phyloP scores from a whole-genome alignment of 2,329 filamentous ascomycete genomes.

The Colletotrichum eremochloae region DNA sequence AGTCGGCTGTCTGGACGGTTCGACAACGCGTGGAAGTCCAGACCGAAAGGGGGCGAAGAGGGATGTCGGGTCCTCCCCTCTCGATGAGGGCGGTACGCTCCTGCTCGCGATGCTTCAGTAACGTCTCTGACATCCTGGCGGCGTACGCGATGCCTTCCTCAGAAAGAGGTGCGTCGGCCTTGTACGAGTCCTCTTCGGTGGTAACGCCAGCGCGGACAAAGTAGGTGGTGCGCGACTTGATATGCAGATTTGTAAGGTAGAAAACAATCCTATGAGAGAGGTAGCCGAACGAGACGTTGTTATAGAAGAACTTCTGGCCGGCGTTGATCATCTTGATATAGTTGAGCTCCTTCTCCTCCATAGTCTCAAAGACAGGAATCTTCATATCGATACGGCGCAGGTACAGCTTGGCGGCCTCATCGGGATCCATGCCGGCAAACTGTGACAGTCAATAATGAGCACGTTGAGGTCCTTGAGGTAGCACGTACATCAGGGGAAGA shows the following conservation, averaged over 20 bases:
- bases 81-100: constrained; percentile 80
- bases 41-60: constrained; percentile 84
- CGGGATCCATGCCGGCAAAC: constrained; percentile 92
- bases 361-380: constrained; percentile 96
- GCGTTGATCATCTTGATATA: constrained; percentile 99
- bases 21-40: constrained; percentile 95
- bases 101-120: constrained; percentile 85
- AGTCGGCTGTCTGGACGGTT: constrained; percentile 90
- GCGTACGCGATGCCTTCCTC: constrained; percentile 86
- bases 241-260: constrained; percentile 96
- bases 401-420: constrained; percentile 93
- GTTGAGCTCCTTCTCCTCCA: constrained; percentile 93
- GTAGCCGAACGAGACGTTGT: constrained; percentile 97
- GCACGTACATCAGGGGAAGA: constrained; percentile 87
- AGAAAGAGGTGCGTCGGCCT: constrained; percentile 87
- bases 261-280: constrained; percentile 97
- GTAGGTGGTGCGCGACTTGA: constrained; percentile 94
- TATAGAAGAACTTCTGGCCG: constrained; percentile 91
- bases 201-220: constrained; percentile 91
- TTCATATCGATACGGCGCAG: constrained; percentile 89
- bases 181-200: constrained; percentile 91
- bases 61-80: constrained; percentile 74
- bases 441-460: constrained; percentile 52
- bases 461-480: not conserved
- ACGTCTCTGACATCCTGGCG: constrained; percentile 84